Conservation (phyloP, 306 rosid species). For the Cyclanthera cordifolia region DNA sequence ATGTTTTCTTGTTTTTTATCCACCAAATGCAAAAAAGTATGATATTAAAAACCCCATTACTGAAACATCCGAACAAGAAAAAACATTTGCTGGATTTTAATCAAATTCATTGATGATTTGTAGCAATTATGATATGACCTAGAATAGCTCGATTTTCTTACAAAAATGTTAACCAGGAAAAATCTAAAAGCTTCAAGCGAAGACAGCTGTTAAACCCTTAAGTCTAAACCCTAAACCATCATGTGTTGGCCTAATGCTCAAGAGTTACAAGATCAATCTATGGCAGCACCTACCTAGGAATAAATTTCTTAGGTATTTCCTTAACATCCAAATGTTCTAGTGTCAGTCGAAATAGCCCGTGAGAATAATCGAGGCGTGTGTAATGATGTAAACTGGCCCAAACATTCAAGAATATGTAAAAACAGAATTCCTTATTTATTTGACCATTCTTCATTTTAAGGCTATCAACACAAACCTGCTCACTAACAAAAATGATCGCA, state of each 20-base stretch:
- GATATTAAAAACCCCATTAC: background rate
- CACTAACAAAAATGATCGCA: conserved; percentile 62
- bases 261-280: too few species aligned
- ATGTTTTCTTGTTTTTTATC: background rate
- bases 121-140: background rate
- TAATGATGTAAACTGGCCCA: too few species aligned
- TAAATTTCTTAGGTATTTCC: too few species aligned
- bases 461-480: conserved; percentile 15
- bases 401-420: too few species aligned
- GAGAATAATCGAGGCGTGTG: too few species aligned
- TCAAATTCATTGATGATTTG: background rate
- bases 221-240: too few species aligned
- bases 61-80: background rate
- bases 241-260: too few species aligned
- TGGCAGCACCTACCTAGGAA: too few species aligned
- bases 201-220: background rate
- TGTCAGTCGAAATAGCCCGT: too few species aligned
- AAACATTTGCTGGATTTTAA: background rate
- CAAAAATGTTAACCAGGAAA: background rate
- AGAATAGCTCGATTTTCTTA: background rate
- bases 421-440: too few species aligned
- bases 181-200: conserved; percentile 6
- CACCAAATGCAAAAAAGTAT: background rate
- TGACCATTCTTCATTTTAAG: background rate
- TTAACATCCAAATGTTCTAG: too few species aligned